phyloP scores from a whole-genome alignment of 1,284 basidiomycete species.

The Cystobasidium pallidum region DNA sequence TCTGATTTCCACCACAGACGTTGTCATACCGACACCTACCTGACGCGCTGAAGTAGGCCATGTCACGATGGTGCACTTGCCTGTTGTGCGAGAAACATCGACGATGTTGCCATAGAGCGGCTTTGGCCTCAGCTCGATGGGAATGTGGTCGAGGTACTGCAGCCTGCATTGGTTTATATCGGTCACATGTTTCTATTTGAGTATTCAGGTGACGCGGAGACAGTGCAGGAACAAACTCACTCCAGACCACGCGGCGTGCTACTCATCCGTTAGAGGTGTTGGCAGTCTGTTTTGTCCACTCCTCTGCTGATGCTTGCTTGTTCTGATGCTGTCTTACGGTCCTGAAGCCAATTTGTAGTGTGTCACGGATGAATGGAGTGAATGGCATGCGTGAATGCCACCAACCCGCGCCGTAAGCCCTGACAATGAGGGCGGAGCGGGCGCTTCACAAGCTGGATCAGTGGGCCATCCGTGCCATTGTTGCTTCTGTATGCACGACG shows the following conservation, averaged over 20 bases:
- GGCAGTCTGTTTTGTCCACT: too few species aligned
- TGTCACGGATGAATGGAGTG: too few species aligned
- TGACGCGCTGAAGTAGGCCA: conserved; percentile 10
- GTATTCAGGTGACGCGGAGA: not conserved
- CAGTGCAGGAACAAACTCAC: not conserved
- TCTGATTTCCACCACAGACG: too few species aligned
- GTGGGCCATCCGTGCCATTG: too few species aligned
- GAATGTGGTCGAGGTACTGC: conserved; percentile 18
- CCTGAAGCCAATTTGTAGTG: too few species aligned
- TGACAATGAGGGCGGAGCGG: too few species aligned
- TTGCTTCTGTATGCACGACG: too few species aligned
- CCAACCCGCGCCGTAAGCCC: too few species aligned
- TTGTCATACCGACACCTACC: not conserved
- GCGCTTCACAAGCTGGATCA: too few species aligned
- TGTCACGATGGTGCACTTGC: conserved; percentile 26
- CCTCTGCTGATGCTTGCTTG: too few species aligned
- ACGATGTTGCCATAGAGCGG: conserved; percentile 43
- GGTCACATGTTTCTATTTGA: not conserved
- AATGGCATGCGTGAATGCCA: too few species aligned
- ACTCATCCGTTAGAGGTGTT: conserved; percentile 3
- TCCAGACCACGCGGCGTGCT: conserved; percentile 27
- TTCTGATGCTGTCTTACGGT: too few species aligned
- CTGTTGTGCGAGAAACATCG: conserved; percentile 15
- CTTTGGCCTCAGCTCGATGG: conserved; percentile 3
- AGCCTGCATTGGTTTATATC: conserved; percentile 2